Evolutionary conservation across 208 protist genomes (phyloP), one percentile per base, ranked within the genome.

Genomic region (Trypanosoma theileri): DNA sequence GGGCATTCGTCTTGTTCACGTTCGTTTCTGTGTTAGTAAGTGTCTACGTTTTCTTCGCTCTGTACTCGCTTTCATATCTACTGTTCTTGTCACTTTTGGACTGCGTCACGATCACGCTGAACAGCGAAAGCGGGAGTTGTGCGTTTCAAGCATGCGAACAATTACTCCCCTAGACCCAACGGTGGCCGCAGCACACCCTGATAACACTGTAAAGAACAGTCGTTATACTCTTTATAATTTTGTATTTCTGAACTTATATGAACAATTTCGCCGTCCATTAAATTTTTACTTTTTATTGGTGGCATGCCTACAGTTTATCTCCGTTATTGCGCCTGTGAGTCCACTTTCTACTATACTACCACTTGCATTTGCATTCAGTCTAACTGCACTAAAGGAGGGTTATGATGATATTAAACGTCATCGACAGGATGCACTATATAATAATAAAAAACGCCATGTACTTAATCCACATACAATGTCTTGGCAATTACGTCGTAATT

Each of bases 271-370:
- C 3, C 80, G 93, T 9, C 85, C 95, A 11, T 82, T 98, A 28
- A 99, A 99, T 76, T 82, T 97, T 44, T 99, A 99, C 75, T 99
- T 99, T 83, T 71, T 99, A 22, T 64, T 98, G 6, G 96, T 99
- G 11, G 78, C 88, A 10, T 67, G 84, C 31, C 73, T 99, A 7
- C 95, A 98, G 80, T 92, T 97, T 62, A 88, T 97, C 31, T 86
- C 86, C 24, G 69, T 89, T 42, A 93, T 97, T 72, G 96, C 94
- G 6, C 97, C 97, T 0, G 93, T 98, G 4, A 97, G 91, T 80
- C 92, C 92, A 28, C 79, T 97, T 13, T 96, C 93, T 17, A 95
- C 94, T 16, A 69, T 98, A 26, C 59, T 98, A 46, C 96, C 96
- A 8, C 75, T 98, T 19, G 56, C 97, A 28, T 96, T 98, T 71